A percentile compares a stretch with the other conserved stretches of the same genome.
Conservation (phyloP, 1,284 basidiomycete genomes). For the Apiotrichum porosum region DNA sequence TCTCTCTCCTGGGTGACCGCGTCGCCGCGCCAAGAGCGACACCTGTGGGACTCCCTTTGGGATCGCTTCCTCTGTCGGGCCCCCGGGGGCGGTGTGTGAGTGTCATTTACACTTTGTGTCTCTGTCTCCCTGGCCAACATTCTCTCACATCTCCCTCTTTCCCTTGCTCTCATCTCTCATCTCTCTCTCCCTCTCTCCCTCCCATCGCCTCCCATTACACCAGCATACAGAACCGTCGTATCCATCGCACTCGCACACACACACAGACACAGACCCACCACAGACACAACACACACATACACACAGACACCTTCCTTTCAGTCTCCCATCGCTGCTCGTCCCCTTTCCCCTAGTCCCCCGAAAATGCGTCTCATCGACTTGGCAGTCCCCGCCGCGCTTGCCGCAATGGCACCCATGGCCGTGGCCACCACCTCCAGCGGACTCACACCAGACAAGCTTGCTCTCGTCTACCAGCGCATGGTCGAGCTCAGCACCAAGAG, state of each 20-base stretch:
- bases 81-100: too few species aligned
- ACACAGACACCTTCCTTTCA: background rate
- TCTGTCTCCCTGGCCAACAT: too few species aligned
- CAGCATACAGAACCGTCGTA: background rate
- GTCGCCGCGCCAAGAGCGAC: background rate
- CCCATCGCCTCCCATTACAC: background rate
- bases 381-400: background rate
- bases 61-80: too few species aligned
- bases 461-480: conserved; percentile 29
- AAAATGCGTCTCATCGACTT: background rate
- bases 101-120: too few species aligned
- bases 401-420: background rate
- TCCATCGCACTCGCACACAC: background rate
- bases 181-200: background rate
- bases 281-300: background rate
- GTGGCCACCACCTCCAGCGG: too few species aligned
- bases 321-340: background rate
- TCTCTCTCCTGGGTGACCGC: too few species aligned
- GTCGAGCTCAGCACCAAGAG: conserved; percentile 15
- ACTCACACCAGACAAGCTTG: background rate
- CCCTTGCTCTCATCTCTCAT: background rate
- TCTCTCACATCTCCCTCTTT: too few species aligned
- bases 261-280: too few species aligned
- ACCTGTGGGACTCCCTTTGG: too few species aligned
- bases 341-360: background rate